These are phyloP conservation scores for Flaveria brownii DNA, from an alignment of 129 eudicot species.

Conservation along the genomic window DNA sequence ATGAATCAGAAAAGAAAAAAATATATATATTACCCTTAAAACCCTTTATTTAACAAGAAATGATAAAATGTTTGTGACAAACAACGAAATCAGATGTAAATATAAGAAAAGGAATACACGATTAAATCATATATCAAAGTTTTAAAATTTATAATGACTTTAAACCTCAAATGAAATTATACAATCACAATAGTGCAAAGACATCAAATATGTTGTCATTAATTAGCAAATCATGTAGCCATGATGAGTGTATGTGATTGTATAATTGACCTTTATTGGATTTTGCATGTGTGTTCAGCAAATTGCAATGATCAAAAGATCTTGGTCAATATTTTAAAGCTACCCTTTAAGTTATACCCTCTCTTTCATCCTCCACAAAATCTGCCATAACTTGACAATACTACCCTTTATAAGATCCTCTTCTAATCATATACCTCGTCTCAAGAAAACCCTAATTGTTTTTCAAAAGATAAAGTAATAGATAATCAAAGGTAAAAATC, in stretches of 20 bases:
- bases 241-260: slow-evolving; percentile 36
- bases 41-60: no score
- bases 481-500: neutral
- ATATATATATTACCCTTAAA: no score
- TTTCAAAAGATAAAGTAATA: neutral
- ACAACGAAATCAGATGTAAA: no score
- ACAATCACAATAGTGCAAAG: slow-evolving; percentile 2
- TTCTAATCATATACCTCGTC: slow-evolving; percentile 32
- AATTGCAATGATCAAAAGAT: slow-evolving; percentile 35
- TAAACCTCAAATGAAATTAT: neutral
- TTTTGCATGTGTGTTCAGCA: slow-evolving; percentile 34
- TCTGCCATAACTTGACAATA: slow-evolving; percentile 25
- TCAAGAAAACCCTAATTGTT: slow-evolving; percentile 24
- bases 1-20: no score
- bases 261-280: slow-evolving; percentile 36
- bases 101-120: no score
- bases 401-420: slow-evolving; percentile 31
- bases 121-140: no score
- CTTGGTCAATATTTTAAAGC: slow-evolving; percentile 33
- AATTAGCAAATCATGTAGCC: slow-evolving; percentile 37
- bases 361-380: neutral
- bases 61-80: no score
- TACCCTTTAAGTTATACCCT: slow-evolving; percentile 16
- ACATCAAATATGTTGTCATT: slow-evolving; percentile 28
- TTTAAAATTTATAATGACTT: neutral